Base-by-base conservation (phyloP, 176 grass and related monocot genomes). In the Rhynchospora tenuis region DNA sequence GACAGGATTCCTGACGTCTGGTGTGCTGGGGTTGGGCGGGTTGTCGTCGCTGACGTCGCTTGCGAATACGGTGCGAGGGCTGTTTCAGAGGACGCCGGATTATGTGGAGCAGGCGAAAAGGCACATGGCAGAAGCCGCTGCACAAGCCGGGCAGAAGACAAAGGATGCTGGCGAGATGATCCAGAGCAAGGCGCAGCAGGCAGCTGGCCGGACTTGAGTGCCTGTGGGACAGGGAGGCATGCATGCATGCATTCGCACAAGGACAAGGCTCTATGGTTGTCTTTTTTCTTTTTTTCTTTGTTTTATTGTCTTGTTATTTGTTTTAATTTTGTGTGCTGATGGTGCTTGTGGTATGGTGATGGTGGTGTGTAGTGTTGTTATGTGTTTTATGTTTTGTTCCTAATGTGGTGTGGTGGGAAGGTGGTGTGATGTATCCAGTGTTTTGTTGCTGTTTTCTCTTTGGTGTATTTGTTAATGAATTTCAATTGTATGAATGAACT, bases 1-100 rank as follows among this genome's bases (percentile, higher is more conserved):
- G 28, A 58, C 92, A 0, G 94, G 90, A 6, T 97, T 97, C 88
- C 88, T 97, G 54, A 72, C 83, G 4, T 97, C 94, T 0, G 94
- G 94, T 69, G 92, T 90, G 42, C 85, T 97, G 1, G 94, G 94
- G 5, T 80, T 97, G 0, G 90, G 92, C 0, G 94, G 92, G 12
- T 82, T 97, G 3, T 97, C 92, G 2, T 88, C 90, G 23, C 85
- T 97, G 48, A 83, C 90, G 1, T 85, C 61, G 45, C 75, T 97
- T 1, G 86, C 92, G 31, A 91, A 85, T 83, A 85, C 85, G 8
- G 83, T 75, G 26, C 83, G 90, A 0, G 90, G 85, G 79, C 56
- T 80, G 76, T 83, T 89, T 75, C 76, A 88, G 85, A 83, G 78
- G 29, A 86, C 89, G 1, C 89, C 92, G 4, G 90, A 90, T 81